Percentiles rank a stretch among this genome's conserved stretches.
Evolutionary conservation across 306 rosid genomes (phyloP).

Genomic region (Clitoria ternatea): DNA sequence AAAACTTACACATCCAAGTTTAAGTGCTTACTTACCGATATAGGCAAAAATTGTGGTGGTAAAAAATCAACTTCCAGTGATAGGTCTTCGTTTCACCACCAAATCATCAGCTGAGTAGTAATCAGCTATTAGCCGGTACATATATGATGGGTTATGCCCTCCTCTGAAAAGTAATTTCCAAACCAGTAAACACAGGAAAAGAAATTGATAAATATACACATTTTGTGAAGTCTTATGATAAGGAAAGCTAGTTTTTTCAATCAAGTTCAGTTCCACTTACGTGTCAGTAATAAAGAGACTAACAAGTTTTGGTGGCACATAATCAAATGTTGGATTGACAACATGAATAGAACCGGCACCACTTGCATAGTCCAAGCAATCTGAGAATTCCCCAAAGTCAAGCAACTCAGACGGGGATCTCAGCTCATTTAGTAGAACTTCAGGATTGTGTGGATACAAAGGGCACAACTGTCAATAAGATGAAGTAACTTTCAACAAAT

Average conservation of each 20-base stretch:
- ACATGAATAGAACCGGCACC: slow-evolving; percentile 77
- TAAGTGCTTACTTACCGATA: slow-evolving; percentile 41
- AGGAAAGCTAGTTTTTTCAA: neutral
- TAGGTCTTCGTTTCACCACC: slow-evolving; percentile 63
- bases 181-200: slow-evolving; percentile 11
- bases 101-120: slow-evolving; percentile 96
- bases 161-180: slow-evolving; percentile 58
- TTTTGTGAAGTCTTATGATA: neutral
- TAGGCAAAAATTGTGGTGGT: slow-evolving; percentile 26
- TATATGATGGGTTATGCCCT: slow-evolving; percentile 92
- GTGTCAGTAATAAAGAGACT: slow-evolving; percentile 91
- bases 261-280: slow-evolving; percentile 52
- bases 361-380: slow-evolving; percentile 81
- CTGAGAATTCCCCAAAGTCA: slow-evolving; percentile 97
- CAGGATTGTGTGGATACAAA: slow-evolving; percentile 95
- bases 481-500: slow-evolving; percentile 26
- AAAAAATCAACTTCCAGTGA: slow-evolving; percentile 48
- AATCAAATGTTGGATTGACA: slow-evolving; percentile 89
- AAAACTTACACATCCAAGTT: neutral
- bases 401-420: slow-evolving; percentile 98
- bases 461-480: slow-evolving; percentile 76
- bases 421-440: slow-evolving; percentile 80
- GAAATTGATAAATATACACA: slow-evolving; percentile 1
- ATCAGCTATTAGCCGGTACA: slow-evolving; percentile 96
- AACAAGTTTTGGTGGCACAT: slow-evolving; percentile 91